Base-by-base conservation (phyloP, 371 early-diverging fungal genomes). In the Zopfochytrium polystomum region DNA sequence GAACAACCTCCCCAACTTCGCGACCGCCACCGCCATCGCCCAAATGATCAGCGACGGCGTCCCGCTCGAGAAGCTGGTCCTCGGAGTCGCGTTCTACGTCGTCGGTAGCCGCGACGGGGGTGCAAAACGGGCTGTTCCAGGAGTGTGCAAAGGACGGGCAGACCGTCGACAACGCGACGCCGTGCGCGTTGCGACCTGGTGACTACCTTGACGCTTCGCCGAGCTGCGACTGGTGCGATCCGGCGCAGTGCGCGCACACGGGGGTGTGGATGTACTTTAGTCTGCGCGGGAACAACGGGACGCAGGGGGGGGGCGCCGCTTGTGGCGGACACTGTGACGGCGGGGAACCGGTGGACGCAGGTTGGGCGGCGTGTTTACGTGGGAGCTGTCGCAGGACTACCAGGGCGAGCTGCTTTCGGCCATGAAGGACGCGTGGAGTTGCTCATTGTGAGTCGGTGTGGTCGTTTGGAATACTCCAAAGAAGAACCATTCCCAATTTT, bases 41-140 rank as follows among this genome's bases (percentile, higher is more conserved):
- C 60, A 72, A 22, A 87, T 86, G 87, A 80, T 76, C 25, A 51
- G 52, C 9, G 85, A 87, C 45, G 85, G 85, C 50, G 80, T 85
- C 55, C 86, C 87, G 2, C 66, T 70, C 0, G 60, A 73, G n/a
- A 86, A 88, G 68, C 72, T 90, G 5, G 80, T 82, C 20, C 31
- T 31, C 5, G 56, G 56, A 15, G 27, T 55, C 27, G 42, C 56
- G 4, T 55, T 55, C 30, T 83, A 86, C 52, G 4, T 58, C 52
- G 61, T 29, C 42, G 13, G 60, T 59, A 6, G 11, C 9, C 9
- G 32, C 78, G 5, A 69, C 81, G 0, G 72, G 77, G 6, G n/a
- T n/a, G n/a, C n/a, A n/a, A n/a, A 73, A 76, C 48, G 56, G 63
- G 20, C 44, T 61, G 7, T 60, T 58, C 27, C 67, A 67, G 26